Evolutionary conservation across 805 yeast species (phyloP).

Genomic region (Candida andamanensis): DNA sequence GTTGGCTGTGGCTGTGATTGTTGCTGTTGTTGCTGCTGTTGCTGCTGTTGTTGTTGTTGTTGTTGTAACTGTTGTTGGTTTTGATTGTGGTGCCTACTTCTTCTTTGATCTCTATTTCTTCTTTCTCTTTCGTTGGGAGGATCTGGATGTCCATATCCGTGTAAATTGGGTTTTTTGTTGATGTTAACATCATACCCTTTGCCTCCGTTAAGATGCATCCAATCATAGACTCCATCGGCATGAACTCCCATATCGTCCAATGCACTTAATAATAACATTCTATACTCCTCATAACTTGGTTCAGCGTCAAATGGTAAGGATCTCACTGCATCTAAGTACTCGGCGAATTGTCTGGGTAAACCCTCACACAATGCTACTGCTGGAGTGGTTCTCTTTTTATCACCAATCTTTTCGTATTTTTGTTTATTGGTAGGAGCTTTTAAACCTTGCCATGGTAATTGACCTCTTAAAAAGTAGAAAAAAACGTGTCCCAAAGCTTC

Average conservation of each 20-base stretch:
- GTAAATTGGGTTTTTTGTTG: slow-evolving; percentile 88
- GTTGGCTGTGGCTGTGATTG: slow-evolving; percentile 1
- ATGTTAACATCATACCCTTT: slow-evolving; percentile 91
- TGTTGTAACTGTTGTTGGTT: slow-evolving; percentile 6
- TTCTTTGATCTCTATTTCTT: slow-evolving; percentile 43
- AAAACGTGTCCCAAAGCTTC: slow-evolving; percentile 97
- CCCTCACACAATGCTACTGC: slow-evolving; percentile 84
- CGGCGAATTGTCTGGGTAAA: slow-evolving; percentile 88
- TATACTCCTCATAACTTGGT: slow-evolving; percentile 83
- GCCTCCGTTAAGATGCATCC: slow-evolving; percentile 96
- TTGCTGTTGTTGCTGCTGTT: slow-evolving; percentile 8
- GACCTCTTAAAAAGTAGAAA: slow-evolving; percentile 89
- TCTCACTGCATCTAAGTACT: slow-evolving; percentile 84
- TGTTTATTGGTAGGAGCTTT: slow-evolving; percentile 98
- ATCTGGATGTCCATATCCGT: slow-evolving; percentile 94
- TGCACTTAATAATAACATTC: slow-evolving; percentile 55
- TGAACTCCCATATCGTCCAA: slow-evolving; percentile 52
- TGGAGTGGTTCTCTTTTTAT: slow-evolving; percentile 86
- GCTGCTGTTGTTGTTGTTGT: slow-evolving; percentile 3
- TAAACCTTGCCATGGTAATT: slow-evolving; percentile 97
- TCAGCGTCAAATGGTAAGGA: slow-evolving; percentile 86
- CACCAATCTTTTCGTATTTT: slow-evolving; percentile 96
- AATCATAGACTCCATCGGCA: slow-evolving; percentile 89
- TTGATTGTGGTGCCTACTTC: slow-evolving; percentile 35
- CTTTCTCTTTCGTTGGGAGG: slow-evolving; percentile 53